These are phyloP conservation scores for Castanea crenata DNA, from an alignment of 306 rosid species.

Conservation along the genomic window DNA sequence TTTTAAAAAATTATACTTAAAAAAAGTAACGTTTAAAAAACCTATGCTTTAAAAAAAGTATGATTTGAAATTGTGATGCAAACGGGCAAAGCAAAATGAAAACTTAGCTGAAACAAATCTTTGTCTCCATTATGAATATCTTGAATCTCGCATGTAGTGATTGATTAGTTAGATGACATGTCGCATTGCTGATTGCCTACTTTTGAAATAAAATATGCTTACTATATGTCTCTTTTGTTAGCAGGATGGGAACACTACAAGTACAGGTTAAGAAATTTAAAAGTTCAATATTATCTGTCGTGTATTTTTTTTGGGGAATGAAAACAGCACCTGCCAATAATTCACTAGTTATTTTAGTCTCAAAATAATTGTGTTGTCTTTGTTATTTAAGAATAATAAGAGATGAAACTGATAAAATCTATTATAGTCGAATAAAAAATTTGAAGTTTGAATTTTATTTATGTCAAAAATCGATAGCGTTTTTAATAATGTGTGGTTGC, in stretches of 20 bases:
- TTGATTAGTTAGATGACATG: background rate
- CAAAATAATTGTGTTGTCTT: too few relatives aligned
- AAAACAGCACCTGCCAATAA: background rate
- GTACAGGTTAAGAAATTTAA: background rate
- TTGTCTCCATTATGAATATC: background rate
- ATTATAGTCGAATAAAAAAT: rapidly evolving
- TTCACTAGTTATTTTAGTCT: background rate
- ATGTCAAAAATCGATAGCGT: rapidly evolving
- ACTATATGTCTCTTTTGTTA: background rate
- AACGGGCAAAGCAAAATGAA: too few relatives aligned
- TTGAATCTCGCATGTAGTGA: background rate
- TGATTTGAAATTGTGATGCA: too few relatives aligned
- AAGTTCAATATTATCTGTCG: background rate
- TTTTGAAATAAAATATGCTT: background rate
- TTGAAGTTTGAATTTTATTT: too few relatives aligned
- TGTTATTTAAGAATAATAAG: too few relatives aligned
- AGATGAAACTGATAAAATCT: too few relatives aligned
- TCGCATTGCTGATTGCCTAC: background rate
- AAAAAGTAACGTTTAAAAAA: too few relatives aligned
- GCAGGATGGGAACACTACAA: background rate
- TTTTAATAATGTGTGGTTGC: too few relatives aligned
- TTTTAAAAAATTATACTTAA: too few relatives aligned
- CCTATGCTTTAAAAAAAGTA: too few relatives aligned
- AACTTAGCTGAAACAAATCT: background rate
- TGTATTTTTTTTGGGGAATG: background rate